phyloP scores from a whole-genome alignment of 495 filamentous ascomycete genomes.

The Tuber aestivum region DNA sequence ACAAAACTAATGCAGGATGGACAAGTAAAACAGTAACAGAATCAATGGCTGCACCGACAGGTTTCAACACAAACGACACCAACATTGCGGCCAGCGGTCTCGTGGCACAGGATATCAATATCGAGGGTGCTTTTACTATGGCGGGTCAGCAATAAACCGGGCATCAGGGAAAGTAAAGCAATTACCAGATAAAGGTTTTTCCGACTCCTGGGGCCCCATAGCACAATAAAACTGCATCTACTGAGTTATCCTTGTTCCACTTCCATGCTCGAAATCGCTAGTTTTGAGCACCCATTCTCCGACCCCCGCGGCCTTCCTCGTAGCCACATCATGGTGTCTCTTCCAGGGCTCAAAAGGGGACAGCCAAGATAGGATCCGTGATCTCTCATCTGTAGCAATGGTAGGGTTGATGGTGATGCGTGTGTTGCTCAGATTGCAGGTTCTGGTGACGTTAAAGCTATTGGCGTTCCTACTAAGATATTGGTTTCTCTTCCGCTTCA shows the following conservation, averaged over 20 bases:
- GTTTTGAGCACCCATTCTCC: neutral
- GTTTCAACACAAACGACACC: too few species aligned
- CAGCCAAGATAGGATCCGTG: neutral
- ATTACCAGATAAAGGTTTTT: neutral
- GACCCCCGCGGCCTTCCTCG: neutral
- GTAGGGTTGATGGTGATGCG: neutral
- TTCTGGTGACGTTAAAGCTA: neutral
- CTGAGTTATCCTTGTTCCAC: neutral
- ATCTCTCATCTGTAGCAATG: neutral
- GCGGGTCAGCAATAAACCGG: neutral
- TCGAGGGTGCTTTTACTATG: neutral
- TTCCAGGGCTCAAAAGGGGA: neutral
- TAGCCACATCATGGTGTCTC: neutral
- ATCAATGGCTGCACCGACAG: too few species aligned
- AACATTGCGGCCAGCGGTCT: neutral
- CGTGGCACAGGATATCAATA: neutral
- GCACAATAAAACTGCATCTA: neutral
- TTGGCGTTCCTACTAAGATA: neutral
- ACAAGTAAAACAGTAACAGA: too few species aligned
- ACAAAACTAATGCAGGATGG: too few species aligned
- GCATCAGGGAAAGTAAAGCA: neutral
- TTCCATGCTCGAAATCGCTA: neutral
- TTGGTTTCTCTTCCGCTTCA: neutral
- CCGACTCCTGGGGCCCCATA: neutral
- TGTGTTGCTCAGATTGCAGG: neutral